Evolutionary conservation across 228 moss, liverwort and hornwort species (phyloP).

Genomic region (Sphagnum magellanicum): DNA sequence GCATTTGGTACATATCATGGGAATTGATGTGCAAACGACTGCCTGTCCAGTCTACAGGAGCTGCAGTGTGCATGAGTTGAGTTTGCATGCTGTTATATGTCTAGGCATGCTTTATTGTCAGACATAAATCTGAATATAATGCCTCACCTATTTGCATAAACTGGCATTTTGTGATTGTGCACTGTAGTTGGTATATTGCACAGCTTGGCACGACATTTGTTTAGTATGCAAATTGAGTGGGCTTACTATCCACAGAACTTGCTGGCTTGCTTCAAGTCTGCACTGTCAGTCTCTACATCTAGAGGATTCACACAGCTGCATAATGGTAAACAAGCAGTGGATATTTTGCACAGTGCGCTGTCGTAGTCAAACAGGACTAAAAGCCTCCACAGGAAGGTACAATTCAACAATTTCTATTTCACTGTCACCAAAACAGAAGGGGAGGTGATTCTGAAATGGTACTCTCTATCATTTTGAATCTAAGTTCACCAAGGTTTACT

Average conservation of each 20-base stretch:
- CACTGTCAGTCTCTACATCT: conserved; percentile 18
- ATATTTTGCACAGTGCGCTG: conserved; percentile 40
- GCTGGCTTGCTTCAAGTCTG: conserved; percentile 12
- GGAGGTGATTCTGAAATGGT: too few species aligned
- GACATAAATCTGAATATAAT: conserved; percentile 14
- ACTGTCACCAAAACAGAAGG: too few species aligned
- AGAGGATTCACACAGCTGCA: conserved; percentile 19
- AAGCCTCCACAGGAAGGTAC: too few species aligned
- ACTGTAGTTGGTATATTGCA: conserved; percentile 21
- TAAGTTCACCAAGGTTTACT: too few species aligned
- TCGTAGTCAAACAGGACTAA: conserved; percentile 24
- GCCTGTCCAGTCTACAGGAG: conserved; percentile 10
- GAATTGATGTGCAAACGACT: conserved; percentile 23
- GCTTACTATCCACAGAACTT: conserved; percentile 17
- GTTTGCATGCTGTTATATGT: conserved; percentile 11
- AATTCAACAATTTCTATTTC: too few species aligned
- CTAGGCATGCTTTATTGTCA: conserved; percentile 8
- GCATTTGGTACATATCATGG: conserved; percentile 22
- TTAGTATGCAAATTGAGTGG: conserved; percentile 15
- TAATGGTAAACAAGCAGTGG: conserved; percentile 20
- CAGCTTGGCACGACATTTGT: conserved; percentile 1
- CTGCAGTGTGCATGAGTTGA: conserved; percentile 12
- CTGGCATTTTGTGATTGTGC: conserved; percentile 12
- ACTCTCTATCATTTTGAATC: too few species aligned
- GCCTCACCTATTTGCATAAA: conserved; percentile 23